Conservation (phyloP, 257 asterid genomes). For the Ilex asprella region DNA sequence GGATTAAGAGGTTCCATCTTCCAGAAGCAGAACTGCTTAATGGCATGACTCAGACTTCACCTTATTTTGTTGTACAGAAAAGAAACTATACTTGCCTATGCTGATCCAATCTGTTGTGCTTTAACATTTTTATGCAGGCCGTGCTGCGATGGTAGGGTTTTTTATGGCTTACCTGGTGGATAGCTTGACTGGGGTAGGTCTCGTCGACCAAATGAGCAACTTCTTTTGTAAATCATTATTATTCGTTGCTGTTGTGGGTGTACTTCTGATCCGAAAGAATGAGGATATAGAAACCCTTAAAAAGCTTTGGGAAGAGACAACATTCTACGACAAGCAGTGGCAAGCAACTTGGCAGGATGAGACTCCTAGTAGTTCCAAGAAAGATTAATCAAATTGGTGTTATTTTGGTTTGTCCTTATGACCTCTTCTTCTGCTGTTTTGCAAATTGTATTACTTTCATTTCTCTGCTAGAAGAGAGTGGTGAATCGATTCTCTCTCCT, state of each 20-base stretch:
- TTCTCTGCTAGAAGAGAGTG: too few species aligned
- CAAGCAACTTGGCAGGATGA: conserved; percentile 20
- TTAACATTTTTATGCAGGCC: conserved; percentile 47
- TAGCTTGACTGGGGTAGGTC: conserved; percentile 84
- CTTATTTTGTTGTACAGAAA: too few species aligned
- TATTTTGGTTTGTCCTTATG: too few species aligned
- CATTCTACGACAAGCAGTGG: conserved; percentile 24
- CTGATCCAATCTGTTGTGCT: neutral
- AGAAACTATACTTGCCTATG: too few species aligned
- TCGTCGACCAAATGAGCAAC: conserved; percentile 92
- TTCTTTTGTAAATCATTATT: conserved; percentile 83
- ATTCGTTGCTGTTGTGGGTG: conserved; percentile 73
- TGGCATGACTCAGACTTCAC: conserved; percentile 31
- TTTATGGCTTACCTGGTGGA: conserved; percentile 96
- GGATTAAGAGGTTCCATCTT: conserved; percentile 92
- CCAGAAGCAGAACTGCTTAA: conserved; percentile 97
- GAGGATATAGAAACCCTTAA: conserved; percentile 74
- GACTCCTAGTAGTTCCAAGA: conserved; percentile 8
- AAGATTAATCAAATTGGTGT: conserved; percentile 17
- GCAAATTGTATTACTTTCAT: too few species aligned
- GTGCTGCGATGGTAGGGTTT: conserved; percentile 98
- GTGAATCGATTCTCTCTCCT: too few species aligned
- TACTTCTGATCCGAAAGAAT: conserved; percentile 77
- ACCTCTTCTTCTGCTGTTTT: too few species aligned
- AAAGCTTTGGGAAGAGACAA: conserved; percentile 25